Base-by-base conservation (phyloP, 176 grass and related monocot species). In the Microstegium vimineum region DNA sequence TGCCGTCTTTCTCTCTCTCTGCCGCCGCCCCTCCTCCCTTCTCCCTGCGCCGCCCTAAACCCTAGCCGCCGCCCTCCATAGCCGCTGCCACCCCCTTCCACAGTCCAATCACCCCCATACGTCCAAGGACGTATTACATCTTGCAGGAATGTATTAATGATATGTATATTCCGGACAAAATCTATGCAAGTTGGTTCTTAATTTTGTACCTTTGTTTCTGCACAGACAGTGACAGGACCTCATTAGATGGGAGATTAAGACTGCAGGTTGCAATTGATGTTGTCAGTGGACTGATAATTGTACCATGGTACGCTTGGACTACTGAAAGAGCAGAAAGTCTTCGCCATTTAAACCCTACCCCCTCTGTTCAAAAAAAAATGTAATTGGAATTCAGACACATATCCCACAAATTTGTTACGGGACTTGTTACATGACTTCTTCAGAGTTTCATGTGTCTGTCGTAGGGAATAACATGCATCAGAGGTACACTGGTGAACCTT, bases 111-210 rank as follows among this genome's bases (percentile, higher is more conserved):
- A n/a, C n/a, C n/a, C n/a, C n/a, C n/a, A n/a, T n/a, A n/a, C n/a
- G n/a, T n/a, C n/a, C n/a, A n/a, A n/a, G n/a, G n/a, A n/a, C n/a
- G n/a, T n/a, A n/a, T n/a, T n/a, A n/a, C n/a, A n/a, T n/a, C n/a
- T 81, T 94, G 40, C 74, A 84, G 28, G 84, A 94, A 78, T 89
- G 56, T 87, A 71, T 89, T 82, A 74, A 85, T 79, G 71, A 62
- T 90, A 84, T 37, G 17, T 15, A 40, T 40, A 64, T 52, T 47
- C 18, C 26, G 47, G 40, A 76, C 33, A 8, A 77, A 69, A 62
- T 76, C 34, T 26, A 74, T 52, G 22, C 16, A 20, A 69, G 36
- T 84, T 5, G 15, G 4, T 6, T 77, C 17, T 70, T 76, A 69
- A 23, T 40, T 70, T 23, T 64, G 68, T 54, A 64, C 78, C 3